Conservation (phyloP, 1,139 yeast genomes). For the Insectozyma bohioensis region DNA sequence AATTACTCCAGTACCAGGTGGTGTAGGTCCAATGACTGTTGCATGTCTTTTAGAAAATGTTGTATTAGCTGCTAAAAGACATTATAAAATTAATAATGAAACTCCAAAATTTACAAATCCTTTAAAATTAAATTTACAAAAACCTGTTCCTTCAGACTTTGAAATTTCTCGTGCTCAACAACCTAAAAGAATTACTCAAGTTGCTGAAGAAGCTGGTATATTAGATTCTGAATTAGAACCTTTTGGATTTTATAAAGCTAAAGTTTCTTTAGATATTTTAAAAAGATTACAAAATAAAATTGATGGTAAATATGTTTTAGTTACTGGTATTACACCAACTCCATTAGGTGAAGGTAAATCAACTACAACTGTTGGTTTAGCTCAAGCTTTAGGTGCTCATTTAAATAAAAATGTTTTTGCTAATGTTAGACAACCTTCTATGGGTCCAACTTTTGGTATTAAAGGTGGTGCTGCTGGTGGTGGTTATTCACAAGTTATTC, state of each 20-base stretch:
- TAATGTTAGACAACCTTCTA: conserved; percentile 80
- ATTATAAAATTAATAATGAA: conserved; percentile 42
- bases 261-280: conserved; percentile 73
- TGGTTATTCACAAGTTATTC: conserved; percentile 81
- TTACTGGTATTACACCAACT: conserved; percentile 82
- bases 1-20: conserved; percentile 98
- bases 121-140: conserved; percentile 60
- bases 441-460: conserved; percentile 88
- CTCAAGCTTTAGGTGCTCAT: conserved; percentile 79
- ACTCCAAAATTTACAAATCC: conserved; percentile 58
- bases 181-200: conserved; percentile 79
- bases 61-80: conserved; percentile 71
- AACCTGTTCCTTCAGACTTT: conserved; percentile 92
- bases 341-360: conserved; percentile 84
- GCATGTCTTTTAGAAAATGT: conserved; percentile 93
- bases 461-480: conserved; percentile 93
- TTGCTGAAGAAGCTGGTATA: conserved; percentile 85
- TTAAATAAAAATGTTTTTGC: conserved; percentile 68
- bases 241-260: conserved; percentile 90
- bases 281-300: conserved; percentile 67
- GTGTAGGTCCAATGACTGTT: conserved; percentile 99
- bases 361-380: conserved; percentile 76
- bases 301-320: conserved; percentile 70
- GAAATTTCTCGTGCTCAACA: conserved; percentile 88
- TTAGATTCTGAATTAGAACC: conserved; percentile 83